Conservation (phyloP, 2,329 filamentous ascomycete species). For the Sporothrix curviconia region DNA sequence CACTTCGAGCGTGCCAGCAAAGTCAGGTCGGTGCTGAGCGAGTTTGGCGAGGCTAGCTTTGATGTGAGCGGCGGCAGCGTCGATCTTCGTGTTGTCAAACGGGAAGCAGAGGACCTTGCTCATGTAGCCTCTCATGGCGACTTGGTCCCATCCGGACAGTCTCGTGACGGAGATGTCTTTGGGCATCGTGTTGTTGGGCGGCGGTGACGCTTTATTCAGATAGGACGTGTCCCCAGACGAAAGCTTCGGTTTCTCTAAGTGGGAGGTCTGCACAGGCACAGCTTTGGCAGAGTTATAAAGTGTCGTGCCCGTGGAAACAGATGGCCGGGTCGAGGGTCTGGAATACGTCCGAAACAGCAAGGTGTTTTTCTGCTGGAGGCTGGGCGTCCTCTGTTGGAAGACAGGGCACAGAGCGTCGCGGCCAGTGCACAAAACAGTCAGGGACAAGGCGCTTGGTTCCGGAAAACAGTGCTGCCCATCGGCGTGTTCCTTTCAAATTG, state of each 20-base stretch:
- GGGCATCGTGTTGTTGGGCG: neutral
- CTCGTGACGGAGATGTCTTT: neutral
- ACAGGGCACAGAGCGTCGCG: neutral
- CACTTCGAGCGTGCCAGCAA: slow-evolving; percentile 25
- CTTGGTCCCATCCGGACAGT: slow-evolving; percentile 19
- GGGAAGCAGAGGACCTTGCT: slow-evolving; percentile 23
- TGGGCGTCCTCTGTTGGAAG: neutral
- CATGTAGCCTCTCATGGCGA: slow-evolving; percentile 19
- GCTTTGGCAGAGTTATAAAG: too few relatives aligned
- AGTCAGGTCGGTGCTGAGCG: slow-evolving; percentile 22
- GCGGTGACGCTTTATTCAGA: neutral
- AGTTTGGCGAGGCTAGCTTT: slow-evolving; percentile 19
- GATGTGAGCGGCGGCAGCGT: slow-evolving; percentile 17
- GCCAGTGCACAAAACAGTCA: neutral
- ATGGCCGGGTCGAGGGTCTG: too few relatives aligned
- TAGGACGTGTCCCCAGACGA: too few relatives aligned
- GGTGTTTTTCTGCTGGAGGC: too few relatives aligned
- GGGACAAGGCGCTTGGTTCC: neutral
- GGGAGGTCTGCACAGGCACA: too few relatives aligned
- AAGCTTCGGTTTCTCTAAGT: too few relatives aligned
- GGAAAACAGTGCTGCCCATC: neutral
- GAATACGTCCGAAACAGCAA: too few relatives aligned
- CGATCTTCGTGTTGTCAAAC: slow-evolving; percentile 10
- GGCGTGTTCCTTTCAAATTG: neutral
- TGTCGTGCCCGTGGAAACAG: too few relatives aligned